Evolutionary conservation across 2,329 filamentous ascomycete genomes (phyloP).

Genomic region (Aspergillus brasiliensis): DNA sequence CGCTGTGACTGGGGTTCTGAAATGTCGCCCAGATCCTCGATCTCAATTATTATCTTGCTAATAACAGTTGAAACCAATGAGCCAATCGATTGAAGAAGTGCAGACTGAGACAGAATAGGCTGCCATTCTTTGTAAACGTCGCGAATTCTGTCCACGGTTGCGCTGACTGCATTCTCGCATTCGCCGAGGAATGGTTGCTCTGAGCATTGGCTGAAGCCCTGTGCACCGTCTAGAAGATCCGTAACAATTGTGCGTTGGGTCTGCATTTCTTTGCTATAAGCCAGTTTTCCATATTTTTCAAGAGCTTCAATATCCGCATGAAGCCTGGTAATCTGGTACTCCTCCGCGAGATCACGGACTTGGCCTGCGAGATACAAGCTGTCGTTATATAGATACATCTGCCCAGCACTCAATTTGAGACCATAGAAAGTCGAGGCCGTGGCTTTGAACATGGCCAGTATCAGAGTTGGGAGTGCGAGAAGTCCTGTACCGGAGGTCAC

Average conservation of each 20-base stretch:
- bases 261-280: constrained; percentile 67
- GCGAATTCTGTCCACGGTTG: constrained; percentile 59
- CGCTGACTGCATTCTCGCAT: constrained; percentile 62
- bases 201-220: constrained; percentile 63
- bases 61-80: constrained; percentile 60
- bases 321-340: constrained; percentile 53
- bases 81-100: constrained; percentile 63
- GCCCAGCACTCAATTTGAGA: constrained; percentile 50
- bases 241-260: constrained; percentile 63
- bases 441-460: constrained; percentile 55
- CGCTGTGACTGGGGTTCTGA: constrained; percentile 63
- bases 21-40: constrained; percentile 66
- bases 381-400: constrained; percentile 69
- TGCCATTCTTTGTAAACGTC: constrained; percentile 61
- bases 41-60: constrained; percentile 62
- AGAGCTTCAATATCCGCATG: constrained; percentile 57
- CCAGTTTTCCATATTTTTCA: constrained; percentile 61
- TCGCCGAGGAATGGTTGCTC: constrained; percentile 60
- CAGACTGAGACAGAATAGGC: constrained; percentile 60
- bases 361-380: constrained; percentile 59
- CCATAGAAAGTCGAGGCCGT: constrained; percentile 51
- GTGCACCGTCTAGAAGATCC: constrained; percentile 64
- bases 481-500: constrained; percentile 47
- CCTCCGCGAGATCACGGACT: constrained; percentile 52
- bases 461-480: constrained; percentile 49